These are phyloP conservation scores for Candida tibetensis DNA, from an alignment of 805 yeast species.

Conservation along the genomic window DNA sequence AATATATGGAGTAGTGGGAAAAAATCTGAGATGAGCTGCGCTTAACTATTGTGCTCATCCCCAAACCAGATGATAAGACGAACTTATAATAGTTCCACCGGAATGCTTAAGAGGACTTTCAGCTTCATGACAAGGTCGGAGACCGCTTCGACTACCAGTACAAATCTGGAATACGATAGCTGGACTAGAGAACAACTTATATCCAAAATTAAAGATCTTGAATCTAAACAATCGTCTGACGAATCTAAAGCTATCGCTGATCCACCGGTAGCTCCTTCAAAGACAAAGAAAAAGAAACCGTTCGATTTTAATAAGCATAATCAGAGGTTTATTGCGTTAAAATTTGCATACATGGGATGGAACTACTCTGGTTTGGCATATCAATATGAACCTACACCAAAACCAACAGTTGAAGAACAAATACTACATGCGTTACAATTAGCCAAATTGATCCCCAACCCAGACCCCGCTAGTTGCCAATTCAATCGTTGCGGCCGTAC, in stretches of 20 bases:
- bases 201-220: slow-evolving; percentile 54
- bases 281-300: slow-evolving; percentile 29
- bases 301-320: slow-evolving; percentile 66
- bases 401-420: slow-evolving; percentile 83
- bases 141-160: slow-evolving; percentile 6
- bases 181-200: slow-evolving; percentile 72
- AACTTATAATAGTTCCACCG: background rate
- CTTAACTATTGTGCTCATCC: background rate
- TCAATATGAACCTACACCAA: slow-evolving; percentile 70
- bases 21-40: slow-evolving; percentile 4
- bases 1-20: slow-evolving; percentile 5
- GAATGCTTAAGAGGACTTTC: slow-evolving; percentile 28
- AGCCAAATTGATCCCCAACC: slow-evolving; percentile 60
- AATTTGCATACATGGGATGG: slow-evolving; percentile 93
- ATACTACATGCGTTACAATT: slow-evolving; percentile 68
- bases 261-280: background rate
- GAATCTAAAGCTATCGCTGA: background rate
- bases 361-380: slow-evolving; percentile 85
- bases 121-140: slow-evolving; percentile 19
- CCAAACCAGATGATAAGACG: background rate
- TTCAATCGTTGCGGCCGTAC: slow-evolving; percentile 95
- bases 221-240: slow-evolving; percentile 20
- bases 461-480: slow-evolving; percentile 58
- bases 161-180: slow-evolving; percentile 38
- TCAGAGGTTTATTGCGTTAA: slow-evolving; percentile 70